Percentiles rank a stretch among this genome's conserved stretches.
Evolutionary conservation across 2,329 filamentous ascomycete genomes (phyloP).

Genomic region (Monosporascus sp.): DNA sequence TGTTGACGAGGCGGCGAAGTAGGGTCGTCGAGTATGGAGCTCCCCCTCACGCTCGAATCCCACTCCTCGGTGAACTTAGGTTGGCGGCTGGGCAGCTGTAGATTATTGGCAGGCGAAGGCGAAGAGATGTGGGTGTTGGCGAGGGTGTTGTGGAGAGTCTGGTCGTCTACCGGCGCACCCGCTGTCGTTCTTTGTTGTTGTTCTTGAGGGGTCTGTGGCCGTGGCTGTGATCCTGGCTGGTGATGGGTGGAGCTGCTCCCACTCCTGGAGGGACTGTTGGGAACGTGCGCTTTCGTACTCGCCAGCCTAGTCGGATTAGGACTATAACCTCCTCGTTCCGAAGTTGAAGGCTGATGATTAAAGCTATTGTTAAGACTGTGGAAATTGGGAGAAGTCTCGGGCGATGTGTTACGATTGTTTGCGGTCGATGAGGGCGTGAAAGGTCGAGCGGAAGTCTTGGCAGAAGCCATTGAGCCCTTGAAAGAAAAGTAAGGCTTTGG

Average conservation of each 20-base stretch:
- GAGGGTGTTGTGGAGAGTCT: slow-evolving; percentile 32
- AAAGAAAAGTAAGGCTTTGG: too few relatives aligned
- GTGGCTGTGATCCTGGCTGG: not conserved
- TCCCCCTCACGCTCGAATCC: slow-evolving; percentile 63
- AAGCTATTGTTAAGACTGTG: not conserved
- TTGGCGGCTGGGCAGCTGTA: slow-evolving; percentile 20
- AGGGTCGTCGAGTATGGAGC: slow-evolving; percentile 55
- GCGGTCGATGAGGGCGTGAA: not conserved
- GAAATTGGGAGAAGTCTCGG: not conserved
- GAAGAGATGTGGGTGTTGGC: slow-evolving; percentile 30
- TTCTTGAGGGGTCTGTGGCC: not conserved
- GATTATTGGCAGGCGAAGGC: slow-evolving; percentile 15
- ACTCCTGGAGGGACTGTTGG: not conserved
- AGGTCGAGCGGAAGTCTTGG: not conserved
- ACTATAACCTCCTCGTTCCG: not conserved
- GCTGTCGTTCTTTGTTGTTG: slow-evolving; percentile 19
- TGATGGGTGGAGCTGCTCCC: not conserved
- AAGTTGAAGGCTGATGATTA: not conserved
- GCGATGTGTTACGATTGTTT: not conserved
- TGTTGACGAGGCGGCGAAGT: slow-evolving; percentile 16
- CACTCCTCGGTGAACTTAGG: slow-evolving; percentile 67
- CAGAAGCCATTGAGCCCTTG: not conserved
- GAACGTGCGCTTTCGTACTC: not conserved
- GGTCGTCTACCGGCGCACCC: slow-evolving; percentile 22
- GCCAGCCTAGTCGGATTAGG: not conserved